Conservation (phyloP, 129 eudicot species). For the Sambucus nigra region DNA sequence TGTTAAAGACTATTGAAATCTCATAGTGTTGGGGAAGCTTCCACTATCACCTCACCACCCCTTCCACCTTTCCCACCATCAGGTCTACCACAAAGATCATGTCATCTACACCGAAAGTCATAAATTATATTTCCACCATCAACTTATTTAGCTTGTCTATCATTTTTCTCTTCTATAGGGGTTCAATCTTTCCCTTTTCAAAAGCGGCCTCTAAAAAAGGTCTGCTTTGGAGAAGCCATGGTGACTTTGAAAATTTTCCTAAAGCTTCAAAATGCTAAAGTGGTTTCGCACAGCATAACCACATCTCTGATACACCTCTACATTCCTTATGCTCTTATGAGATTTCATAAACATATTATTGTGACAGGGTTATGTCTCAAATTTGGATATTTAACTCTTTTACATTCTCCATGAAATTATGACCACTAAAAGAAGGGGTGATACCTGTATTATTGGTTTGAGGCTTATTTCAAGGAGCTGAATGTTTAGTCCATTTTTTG, state of each 20-base stretch:
- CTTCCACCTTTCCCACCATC: constrained; percentile 98
- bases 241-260: constrained; percentile 25
- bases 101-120: too few species aligned
- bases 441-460: too few species aligned
- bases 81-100: too few species aligned
- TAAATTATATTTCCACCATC: too few species aligned
- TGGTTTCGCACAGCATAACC: constrained; percentile 30
- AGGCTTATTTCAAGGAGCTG: too few species aligned
- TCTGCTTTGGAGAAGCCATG: constrained; percentile 46
- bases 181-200: too few species aligned
- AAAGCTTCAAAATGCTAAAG: constrained; percentile 22
- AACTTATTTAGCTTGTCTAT: too few species aligned
- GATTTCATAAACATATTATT: neutral
- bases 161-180: too few species aligned
- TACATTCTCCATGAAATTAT: too few species aligned
- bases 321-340: constrained; percentile 2
- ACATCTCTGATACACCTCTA: constrained; percentile 27
- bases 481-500: too few species aligned
- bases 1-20: constrained; percentile 85
- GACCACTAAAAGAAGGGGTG: too few species aligned
- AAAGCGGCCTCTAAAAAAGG: constrained; percentile 53
- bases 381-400: too few species aligned
- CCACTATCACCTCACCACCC: constrained; percentile 94
- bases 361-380: neutral
- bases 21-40: constrained; percentile 66